phyloP scores from a whole-genome alignment of 2,329 filamentous ascomycete genomes.

The Alternaria sp. region DNA sequence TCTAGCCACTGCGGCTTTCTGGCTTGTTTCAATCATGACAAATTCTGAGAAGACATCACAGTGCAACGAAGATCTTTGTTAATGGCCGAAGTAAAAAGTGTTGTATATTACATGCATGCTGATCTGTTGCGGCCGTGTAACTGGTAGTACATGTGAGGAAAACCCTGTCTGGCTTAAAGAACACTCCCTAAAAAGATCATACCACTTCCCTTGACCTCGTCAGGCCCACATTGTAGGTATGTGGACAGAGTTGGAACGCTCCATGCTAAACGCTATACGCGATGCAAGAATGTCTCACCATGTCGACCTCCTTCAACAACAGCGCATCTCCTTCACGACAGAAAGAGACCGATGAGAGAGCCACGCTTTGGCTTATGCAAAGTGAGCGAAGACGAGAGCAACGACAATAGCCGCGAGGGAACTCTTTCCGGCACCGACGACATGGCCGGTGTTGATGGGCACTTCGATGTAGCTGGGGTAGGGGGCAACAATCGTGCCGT shows the following conservation, averaged over 20 bases:
- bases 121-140: constrained; percentile 31
- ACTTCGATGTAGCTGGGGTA: constrained; percentile 32
- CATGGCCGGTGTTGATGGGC: constrained; percentile 31
- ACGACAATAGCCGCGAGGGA: constrained; percentile 36
- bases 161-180: constrained; percentile 33
- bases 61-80: not conserved
- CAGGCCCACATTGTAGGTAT: constrained; percentile 25
- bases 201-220: constrained; percentile 16
- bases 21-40: not conserved
- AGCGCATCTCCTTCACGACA: constrained; percentile 10
- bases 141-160: constrained; percentile 38
- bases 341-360: constrained; percentile 7
- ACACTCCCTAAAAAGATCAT: constrained; percentile 29
- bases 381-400: constrained; percentile 34
- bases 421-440: constrained; percentile 29
- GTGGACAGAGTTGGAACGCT: constrained; percentile 14
- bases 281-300: constrained; percentile 24
- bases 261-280: constrained; percentile 25
- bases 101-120: constrained; percentile 38
- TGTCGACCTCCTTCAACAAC: constrained; percentile 18
- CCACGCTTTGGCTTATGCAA: constrained; percentile 23
- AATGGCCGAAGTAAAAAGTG: constrained; percentile 25
- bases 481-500: constrained; percentile 30
- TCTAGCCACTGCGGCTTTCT: not conserved
- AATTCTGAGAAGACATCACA: not conserved